Evolutionary conservation across 2,329 filamentous ascomycete species (phyloP).

Genomic region (Exophiala sp.): DNA sequence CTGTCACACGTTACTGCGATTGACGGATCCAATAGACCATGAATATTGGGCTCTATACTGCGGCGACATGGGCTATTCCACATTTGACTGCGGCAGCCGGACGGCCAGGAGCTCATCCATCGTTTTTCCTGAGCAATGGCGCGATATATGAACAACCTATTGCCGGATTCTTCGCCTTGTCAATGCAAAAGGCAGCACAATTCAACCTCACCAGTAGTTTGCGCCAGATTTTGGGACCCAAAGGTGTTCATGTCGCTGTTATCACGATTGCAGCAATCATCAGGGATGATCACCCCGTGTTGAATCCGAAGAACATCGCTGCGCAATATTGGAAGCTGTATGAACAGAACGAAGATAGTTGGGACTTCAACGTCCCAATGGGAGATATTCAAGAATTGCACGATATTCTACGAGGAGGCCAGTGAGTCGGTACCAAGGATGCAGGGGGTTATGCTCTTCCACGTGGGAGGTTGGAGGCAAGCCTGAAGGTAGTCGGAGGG

Average conservation of each 20-base stretch:
- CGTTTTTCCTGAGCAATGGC: conserved; percentile 17
- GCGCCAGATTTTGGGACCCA: conserved; percentile 13
- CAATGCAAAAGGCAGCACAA: conserved; percentile 21
- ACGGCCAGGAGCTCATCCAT: conserved; percentile 8
- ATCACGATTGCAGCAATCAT: conserved; percentile 26
- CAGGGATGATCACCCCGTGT: conserved; percentile 17
- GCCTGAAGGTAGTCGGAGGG: neutral
- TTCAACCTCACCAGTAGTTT: conserved; percentile 15
- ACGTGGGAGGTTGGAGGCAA: neutral
- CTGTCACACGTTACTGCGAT: neutral
- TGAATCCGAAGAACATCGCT: conserved; percentile 22
- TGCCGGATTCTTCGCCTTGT: conserved; percentile 12
- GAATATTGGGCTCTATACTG: conserved; percentile 17
- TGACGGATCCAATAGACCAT: conserved; percentile 8
- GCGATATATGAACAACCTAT: conserved; percentile 14
- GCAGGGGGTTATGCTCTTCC: neutral
- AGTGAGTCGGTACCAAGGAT: neutral
- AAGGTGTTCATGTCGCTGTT: conserved; percentile 28
- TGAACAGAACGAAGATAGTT: conserved; percentile 20
- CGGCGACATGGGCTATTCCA: conserved; percentile 19
- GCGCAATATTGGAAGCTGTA: conserved; percentile 25
- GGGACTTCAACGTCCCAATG: conserved; percentile 21
- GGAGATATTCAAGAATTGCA: conserved; percentile 17
- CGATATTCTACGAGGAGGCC: conserved; percentile 5
- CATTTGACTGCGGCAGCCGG: conserved; percentile 10